Base-by-base conservation (phyloP, 192 early-diverging fungal genomes). In the Backusella mclennaniae region DNA sequence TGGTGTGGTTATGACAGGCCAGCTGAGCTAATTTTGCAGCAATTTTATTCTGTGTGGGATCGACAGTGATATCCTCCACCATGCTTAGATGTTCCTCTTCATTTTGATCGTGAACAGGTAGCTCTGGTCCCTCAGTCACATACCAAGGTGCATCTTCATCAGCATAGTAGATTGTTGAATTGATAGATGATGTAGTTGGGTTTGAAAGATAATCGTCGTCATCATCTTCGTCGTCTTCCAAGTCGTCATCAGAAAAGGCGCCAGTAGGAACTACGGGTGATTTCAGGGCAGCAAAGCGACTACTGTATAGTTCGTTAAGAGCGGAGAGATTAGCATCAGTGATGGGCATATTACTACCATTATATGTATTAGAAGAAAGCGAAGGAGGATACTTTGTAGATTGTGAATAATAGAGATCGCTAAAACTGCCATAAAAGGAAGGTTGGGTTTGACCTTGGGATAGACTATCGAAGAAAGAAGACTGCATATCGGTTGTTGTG, bases 11-110 rank as follows among this genome's bases (percentile, higher is more conserved):
- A 80, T 91, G 89, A 63, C 85, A 86, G 85, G 95, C 90, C 69
- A 98, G 83, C 53, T 92, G 93, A 0, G 95, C 96, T 31, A 98
- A 85, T 76, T 96, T 93, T 8, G 95, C 95, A 5, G 96, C 93
- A 8, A 94, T 87, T 4, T 91, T 85, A 80, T 95, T 91, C 80
- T 95, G 88, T 8, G 91, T 84, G 31, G 93, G 93, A 36, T 91
- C 84, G 31, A 95, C 69, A 4, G 23, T 63, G 42, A 69, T 41
- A 29, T 52, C 29, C 36, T 73, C 42, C 46, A 59, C 42, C 39
- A 36, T 31, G 68, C 41, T 71, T 15, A 71, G 19, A 29, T 41
- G n/a, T 15, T 23, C 42, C 7, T 71, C 42, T 15, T 49, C 26
- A 9, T 69, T 23, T 8, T 21, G 26, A 33, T 63, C 53, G 36